Conservation (phyloP, 2,329 filamentous ascomycete species). For the Exophiala bonariae region DNA sequence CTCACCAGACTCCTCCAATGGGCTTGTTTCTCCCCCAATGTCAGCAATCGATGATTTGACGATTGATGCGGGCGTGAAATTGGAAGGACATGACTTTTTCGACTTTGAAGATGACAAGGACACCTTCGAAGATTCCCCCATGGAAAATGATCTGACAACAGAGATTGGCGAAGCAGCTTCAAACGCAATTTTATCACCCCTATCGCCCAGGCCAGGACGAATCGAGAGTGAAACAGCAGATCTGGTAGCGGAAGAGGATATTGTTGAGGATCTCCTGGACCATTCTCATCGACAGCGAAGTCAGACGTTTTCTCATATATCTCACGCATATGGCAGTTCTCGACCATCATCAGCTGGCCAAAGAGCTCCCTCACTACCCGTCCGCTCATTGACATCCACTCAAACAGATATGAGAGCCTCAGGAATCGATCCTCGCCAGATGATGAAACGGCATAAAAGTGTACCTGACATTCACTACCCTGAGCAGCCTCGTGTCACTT, state of each 20-base stretch:
- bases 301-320: constrained; percentile 77
- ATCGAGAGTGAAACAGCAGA: constrained; percentile 11
- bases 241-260: background rate
- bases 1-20: constrained; percentile 72
- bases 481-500: constrained; percentile 38
- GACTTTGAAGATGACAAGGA: constrained; percentile 60
- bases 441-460: constrained; percentile 46
- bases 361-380: constrained; percentile 25
- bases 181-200: constrained; percentile 14
- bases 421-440: constrained; percentile 32
- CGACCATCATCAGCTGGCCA: constrained; percentile 41
- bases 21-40: constrained; percentile 66
- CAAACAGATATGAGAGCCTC: constrained; percentile 27
- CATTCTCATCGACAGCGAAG: constrained; percentile 76
- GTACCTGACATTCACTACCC: constrained; percentile 47
- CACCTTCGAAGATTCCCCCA: constrained; percentile 66
- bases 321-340: constrained; percentile 35
- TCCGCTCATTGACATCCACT: constrained; percentile 28
- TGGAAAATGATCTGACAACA: constrained; percentile 50
- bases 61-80: constrained; percentile 53
- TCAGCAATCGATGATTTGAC: constrained; percentile 66
- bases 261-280: constrained; percentile 41
- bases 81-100: constrained; percentile 58
- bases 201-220: constrained; percentile 14
- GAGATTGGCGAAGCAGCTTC: constrained; percentile 52